Conservation (phyloP, 2,329 filamentous ascomycete genomes). For the Coleophoma eucalyptorum region DNA sequence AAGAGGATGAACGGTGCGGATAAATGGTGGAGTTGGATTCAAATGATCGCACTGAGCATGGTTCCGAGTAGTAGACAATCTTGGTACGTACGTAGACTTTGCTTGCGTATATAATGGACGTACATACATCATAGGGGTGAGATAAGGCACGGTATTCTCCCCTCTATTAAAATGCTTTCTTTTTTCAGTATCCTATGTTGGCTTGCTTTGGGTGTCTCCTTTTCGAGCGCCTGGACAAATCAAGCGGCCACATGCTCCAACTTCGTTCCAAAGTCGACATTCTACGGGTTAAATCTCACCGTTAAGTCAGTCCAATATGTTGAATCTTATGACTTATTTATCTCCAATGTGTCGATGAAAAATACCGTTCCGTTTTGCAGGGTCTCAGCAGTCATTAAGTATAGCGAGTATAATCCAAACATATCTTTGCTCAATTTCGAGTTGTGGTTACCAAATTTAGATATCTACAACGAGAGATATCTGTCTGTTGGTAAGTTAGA, state of each 20-base stretch:
- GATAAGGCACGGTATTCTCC: no score
- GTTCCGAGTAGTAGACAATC: no score
- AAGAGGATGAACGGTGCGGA: no score
- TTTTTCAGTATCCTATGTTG: no score
- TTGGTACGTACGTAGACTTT: no score
- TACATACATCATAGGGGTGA: no score
- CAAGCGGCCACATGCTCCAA: not conserved
- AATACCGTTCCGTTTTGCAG: slow-evolving; percentile 9
- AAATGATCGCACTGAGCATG: no score
- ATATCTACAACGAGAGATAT: slow-evolving; percentile 15
- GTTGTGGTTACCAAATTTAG: slow-evolving; percentile 16
- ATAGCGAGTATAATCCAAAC: slow-evolving; percentile 1
- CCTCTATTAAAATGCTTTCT: no score
- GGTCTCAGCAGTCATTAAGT: slow-evolving; percentile 6
- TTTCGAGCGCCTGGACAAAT: not conserved
- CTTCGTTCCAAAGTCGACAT: not conserved
- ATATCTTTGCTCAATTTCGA: slow-evolving; percentile 22
- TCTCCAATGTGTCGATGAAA: not conserved
- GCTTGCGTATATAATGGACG: no score
- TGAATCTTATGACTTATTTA: not conserved
- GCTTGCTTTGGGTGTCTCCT: no score
- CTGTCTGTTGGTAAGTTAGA: slow-evolving; percentile 17
- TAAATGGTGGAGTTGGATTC: no score
- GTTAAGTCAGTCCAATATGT: not conserved
- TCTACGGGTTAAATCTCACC: not conserved